A percentile compares a stretch with the other conserved stretches of the same genome.
Conservation (phyloP, 352 stramenopile genomes). For the Peronospora destructor region DNA sequence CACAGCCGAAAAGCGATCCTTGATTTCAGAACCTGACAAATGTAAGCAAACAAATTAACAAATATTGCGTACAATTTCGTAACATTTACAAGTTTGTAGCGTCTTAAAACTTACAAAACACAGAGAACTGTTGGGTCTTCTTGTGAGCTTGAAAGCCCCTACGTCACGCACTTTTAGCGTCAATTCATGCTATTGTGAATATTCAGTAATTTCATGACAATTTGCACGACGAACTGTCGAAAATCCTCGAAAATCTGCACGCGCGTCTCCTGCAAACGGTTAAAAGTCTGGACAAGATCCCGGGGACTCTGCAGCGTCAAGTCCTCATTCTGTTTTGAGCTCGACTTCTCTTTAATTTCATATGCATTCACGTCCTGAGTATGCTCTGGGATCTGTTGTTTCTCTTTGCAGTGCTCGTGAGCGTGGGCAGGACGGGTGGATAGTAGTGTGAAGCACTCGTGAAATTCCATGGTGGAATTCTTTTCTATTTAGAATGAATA, state of each 20-base stretch:
- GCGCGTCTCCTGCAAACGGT: constrained; percentile 49
- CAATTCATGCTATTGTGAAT: not conserved
- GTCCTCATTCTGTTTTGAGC: constrained; percentile 1
- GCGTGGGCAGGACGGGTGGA: constrained; percentile 46
- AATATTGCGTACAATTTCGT: not conserved
- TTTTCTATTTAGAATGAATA: not conserved
- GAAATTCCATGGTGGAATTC: constrained; percentile 48
- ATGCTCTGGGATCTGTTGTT: constrained; percentile 11
- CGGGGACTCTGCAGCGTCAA: constrained; percentile 8
- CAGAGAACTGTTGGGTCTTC: constrained; percentile 49
- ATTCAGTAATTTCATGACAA: not conserved
- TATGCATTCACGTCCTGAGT: not conserved
- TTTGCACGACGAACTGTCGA: constrained; percentile 27
- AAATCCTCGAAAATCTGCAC: constrained; percentile 72
- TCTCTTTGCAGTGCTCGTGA: constrained; percentile 51
- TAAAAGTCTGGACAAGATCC: constrained; percentile 40
- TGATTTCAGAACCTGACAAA: constrained; percentile 51
- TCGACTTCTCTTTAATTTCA: not conserved
- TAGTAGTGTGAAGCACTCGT: constrained; percentile 58
- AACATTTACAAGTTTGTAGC: not conserved
- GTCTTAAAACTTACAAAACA: constrained; percentile 45
- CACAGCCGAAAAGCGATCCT: constrained; percentile 48
- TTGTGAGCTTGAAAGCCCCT: constrained; percentile 66
- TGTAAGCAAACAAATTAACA: not conserved
- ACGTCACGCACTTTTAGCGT: not conserved